Evolutionary conservation across 2,329 filamentous ascomycete genomes (phyloP).

Genomic region (Monosporascus sp.): DNA sequence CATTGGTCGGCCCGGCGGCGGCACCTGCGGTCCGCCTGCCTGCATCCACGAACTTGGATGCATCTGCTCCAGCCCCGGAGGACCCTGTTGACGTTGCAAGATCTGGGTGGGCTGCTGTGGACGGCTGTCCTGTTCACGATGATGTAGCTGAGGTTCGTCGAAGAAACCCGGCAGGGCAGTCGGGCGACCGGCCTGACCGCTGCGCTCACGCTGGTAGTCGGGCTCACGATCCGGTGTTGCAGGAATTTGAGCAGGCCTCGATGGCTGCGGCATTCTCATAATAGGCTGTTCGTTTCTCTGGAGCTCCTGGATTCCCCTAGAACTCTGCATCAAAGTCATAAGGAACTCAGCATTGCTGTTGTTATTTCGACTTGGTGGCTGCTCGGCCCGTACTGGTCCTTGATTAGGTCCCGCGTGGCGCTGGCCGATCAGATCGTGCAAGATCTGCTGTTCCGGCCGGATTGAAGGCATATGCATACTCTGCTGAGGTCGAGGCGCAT

Average conservation of each 20-base stretch:
- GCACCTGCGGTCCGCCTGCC: slow-evolving; percentile 36
- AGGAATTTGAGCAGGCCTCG: slow-evolving; percentile 42
- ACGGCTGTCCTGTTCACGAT: slow-evolving; percentile 41
- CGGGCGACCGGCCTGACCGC: slow-evolving; percentile 20
- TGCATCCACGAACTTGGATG: slow-evolving; percentile 48
- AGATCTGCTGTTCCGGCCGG: slow-evolving; percentile 51
- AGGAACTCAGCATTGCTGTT: slow-evolving; percentile 76
- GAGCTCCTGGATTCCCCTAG: slow-evolving; percentile 42
- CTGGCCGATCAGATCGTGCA: slow-evolving; percentile 56
- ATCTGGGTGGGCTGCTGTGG: slow-evolving; percentile 58
- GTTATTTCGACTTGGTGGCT: slow-evolving; percentile 35
- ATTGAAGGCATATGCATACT: slow-evolving; percentile 42
- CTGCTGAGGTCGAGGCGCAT: slow-evolving; percentile 42
- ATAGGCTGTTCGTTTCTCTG: slow-evolving; percentile 48
- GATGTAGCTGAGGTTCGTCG: slow-evolving; percentile 46
- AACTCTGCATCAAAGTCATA: slow-evolving; percentile 71
- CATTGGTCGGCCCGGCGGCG: slow-evolving; percentile 46
- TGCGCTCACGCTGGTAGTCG: slow-evolving; percentile 40
- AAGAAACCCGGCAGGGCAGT: slow-evolving; percentile 45
- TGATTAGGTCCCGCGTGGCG: slow-evolving; percentile 53
- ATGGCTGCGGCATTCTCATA: slow-evolving; percentile 49
- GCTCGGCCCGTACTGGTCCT: slow-evolving; percentile 40
- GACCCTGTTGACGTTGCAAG: slow-evolving; percentile 53
- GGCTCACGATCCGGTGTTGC: slow-evolving; percentile 44
- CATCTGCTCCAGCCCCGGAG: slow-evolving; percentile 57